phyloP scores from a whole-genome alignment of 1,284 basidiomycete species.

The Chondrostereum purpureum region DNA sequence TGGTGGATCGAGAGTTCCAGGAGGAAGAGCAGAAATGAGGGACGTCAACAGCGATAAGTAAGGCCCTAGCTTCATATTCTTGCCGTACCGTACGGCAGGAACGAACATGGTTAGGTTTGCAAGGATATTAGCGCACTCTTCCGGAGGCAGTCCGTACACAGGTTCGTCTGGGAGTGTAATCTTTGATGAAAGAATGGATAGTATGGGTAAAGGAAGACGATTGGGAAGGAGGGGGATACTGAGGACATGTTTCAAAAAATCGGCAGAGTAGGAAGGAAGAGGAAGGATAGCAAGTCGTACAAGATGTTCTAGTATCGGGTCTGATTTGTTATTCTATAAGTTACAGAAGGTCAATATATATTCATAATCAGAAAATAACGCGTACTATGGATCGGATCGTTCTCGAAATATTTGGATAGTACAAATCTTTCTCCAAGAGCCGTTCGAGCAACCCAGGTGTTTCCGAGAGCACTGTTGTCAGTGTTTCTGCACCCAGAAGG shows the following conservation, averaged over 20 bases:
- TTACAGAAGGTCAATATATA: background rate
- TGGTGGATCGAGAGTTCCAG: slow-evolving; percentile 42
- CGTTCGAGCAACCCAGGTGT: background rate
- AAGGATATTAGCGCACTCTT: background rate
- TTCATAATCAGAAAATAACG: background rate
- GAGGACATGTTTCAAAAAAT: slow-evolving; percentile 44
- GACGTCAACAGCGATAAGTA: slow-evolving; percentile 49
- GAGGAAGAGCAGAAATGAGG: slow-evolving; percentile 49
- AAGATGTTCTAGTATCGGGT: slow-evolving; percentile 35
- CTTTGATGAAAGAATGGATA: slow-evolving; percentile 33
- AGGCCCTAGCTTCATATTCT: slow-evolving; percentile 34
- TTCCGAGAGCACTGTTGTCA: background rate
- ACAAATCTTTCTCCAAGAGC: background rate
- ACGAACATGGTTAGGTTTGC: slow-evolving; percentile 7
- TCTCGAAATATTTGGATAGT: background rate
- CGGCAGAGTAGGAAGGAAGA: slow-evolving; percentile 24
- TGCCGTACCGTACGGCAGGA: slow-evolving; percentile 29
- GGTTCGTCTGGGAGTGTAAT: slow-evolving; percentile 29
- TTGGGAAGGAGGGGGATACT: slow-evolving; percentile 63
- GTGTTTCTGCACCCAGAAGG: background rate
- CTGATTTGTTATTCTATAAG: slow-evolving; percentile 13
- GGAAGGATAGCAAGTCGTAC: slow-evolving; percentile 35
- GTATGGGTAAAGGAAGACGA: slow-evolving; percentile 49
- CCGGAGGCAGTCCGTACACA: slow-evolving; percentile 14
- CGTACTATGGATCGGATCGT: slow-evolving; percentile 4